These are phyloP conservation scores for Aphanomyces invadans DNA, from an alignment of 352 stramenopile genomes.

Conservation along the genomic window DNA sequence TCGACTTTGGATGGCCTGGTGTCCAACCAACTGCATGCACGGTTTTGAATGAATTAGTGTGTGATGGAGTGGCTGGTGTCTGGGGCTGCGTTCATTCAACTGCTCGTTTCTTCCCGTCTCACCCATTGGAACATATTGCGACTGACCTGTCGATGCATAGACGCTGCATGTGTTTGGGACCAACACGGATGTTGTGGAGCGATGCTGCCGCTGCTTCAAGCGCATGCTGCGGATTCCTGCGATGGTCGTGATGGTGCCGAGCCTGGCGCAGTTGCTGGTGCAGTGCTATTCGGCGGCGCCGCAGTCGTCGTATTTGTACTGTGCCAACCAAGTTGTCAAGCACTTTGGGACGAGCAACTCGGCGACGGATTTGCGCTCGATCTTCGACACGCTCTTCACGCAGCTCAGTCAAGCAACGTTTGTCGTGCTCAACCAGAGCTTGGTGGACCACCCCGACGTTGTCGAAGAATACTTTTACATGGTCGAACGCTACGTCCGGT, in stretches of 20 bases:
- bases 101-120: too few relatives aligned
- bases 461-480: constrained; percentile 96
- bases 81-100: too few relatives aligned
- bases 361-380: constrained; percentile 34
- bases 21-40: too few relatives aligned
- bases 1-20: too few relatives aligned
- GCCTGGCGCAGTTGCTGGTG: constrained; percentile 70
- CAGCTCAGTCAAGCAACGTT: constrained; percentile 69
- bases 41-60: too few relatives aligned
- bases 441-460: constrained; percentile 82
- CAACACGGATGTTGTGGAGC: constrained; percentile 74
- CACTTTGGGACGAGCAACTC: constrained; percentile 30
- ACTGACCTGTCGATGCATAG: too few relatives aligned
- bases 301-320: constrained; percentile 83
- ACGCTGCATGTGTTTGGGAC: constrained; percentile 52
- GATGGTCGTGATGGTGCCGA: constrained; percentile 60
- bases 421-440: constrained; percentile 74
- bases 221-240: constrained; percentile 64
- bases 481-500: constrained; percentile 83
- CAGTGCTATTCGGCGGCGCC: constrained; percentile 63
- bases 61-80: too few relatives aligned
- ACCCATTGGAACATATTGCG: too few relatives aligned
- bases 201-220: constrained; percentile 81
- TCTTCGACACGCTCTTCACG: constrained; percentile 55
- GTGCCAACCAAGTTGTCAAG: constrained; percentile 77